Conservation (phyloP, 169 alveolate genomes). For the Cryptosporidium viatorum region DNA sequence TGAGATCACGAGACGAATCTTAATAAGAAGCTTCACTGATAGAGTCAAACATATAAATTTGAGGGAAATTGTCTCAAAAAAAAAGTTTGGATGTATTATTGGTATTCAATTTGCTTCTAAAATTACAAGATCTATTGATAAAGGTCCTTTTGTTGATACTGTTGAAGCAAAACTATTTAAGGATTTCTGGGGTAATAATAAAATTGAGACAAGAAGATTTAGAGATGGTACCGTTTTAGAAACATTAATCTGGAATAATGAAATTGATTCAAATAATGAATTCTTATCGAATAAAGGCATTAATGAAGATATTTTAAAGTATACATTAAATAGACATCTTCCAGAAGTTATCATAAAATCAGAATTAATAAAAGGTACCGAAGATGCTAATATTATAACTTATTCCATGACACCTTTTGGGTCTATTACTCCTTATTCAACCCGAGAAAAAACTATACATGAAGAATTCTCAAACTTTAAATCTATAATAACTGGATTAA, state of each 20-base stretch:
- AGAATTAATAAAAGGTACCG: not conserved
- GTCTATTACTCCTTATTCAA: not conserved
- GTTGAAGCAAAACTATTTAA: conserved; percentile 48
- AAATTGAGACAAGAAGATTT: conserved; percentile 60
- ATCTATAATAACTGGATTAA: conserved; percentile 7
- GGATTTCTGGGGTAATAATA: conserved; percentile 56
- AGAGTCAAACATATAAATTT: conserved; percentile 8
- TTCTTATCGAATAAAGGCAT: conserved; percentile 6
- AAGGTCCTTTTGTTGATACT: conserved; percentile 46
- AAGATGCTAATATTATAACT: not conserved
- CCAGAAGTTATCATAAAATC: not conserved
- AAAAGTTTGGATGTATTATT: conserved; percentile 46
- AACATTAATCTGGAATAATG: conserved; percentile 43
- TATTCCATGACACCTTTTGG: conserved; percentile 54
- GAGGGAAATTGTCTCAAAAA: conserved; percentile 25
- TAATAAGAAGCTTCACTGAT: conserved; percentile 23
- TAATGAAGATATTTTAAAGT: conserved; percentile 16
- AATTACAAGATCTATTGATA: conserved; percentile 25
- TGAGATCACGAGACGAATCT: conserved; percentile 28
- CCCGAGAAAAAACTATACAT: conserved; percentile 1
- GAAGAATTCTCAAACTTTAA: conserved; percentile 50
- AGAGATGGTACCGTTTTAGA: conserved; percentile 65
- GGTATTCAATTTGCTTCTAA: conserved; percentile 26
- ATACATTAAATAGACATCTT: conserved; percentile 18
- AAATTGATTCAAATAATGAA: not conserved